Percentiles rank a stretch among this genome's conserved stretches.
phyloP scores from a whole-genome alignment of 306 rosid species.

The Quercus bicolor region DNA sequence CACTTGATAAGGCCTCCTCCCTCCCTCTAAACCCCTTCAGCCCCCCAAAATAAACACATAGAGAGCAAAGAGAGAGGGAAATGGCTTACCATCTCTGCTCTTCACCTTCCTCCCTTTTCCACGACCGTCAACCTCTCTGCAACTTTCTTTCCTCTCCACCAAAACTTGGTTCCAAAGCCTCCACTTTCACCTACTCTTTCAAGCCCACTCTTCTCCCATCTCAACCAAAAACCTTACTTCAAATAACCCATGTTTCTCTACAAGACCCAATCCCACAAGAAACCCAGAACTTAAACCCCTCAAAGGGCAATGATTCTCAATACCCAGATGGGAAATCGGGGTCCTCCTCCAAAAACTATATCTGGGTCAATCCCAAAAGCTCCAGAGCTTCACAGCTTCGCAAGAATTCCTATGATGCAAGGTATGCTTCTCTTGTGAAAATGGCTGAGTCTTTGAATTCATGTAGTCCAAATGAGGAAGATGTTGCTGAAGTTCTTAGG shows the following conservation, averaged over 20 bases:
- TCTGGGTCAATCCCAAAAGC: constrained; percentile 92
- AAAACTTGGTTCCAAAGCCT: constrained; percentile 23
- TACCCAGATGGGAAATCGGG: constrained; percentile 36
- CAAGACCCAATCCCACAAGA: constrained; percentile 45
- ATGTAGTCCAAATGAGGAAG: constrained; percentile 37
- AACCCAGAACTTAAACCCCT: constrained; percentile 16
- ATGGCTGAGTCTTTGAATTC: constrained; percentile 56
- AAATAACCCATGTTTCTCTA: constrained; percentile 47
- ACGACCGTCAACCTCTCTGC: constrained; percentile 36
- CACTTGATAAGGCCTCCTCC: too few relatives aligned
- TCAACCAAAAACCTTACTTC: constrained; percentile 40
- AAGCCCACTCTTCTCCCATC: constrained; percentile 22
- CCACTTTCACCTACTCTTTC: constrained; percentile 14
- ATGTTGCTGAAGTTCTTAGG: constrained; percentile 39
- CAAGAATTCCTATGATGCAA: constrained; percentile 48
- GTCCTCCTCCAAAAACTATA: constrained; percentile 39
- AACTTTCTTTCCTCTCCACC: constrained; percentile 20
- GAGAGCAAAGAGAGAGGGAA: background rate
- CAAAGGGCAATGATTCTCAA: constrained; percentile 10
- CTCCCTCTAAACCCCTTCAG: too few relatives aligned
- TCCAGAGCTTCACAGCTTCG: constrained; percentile 71
- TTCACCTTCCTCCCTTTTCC: constrained; percentile 57
- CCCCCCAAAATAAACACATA: background rate
- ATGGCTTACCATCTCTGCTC: constrained; percentile 73
- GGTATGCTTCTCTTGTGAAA: constrained; percentile 53